Evolutionary conservation across 805 yeast species (phyloP), one percentile per base, ranked within the genome.

Genomic region (Saccharomycopsis oosterbeekiorum): DNA sequence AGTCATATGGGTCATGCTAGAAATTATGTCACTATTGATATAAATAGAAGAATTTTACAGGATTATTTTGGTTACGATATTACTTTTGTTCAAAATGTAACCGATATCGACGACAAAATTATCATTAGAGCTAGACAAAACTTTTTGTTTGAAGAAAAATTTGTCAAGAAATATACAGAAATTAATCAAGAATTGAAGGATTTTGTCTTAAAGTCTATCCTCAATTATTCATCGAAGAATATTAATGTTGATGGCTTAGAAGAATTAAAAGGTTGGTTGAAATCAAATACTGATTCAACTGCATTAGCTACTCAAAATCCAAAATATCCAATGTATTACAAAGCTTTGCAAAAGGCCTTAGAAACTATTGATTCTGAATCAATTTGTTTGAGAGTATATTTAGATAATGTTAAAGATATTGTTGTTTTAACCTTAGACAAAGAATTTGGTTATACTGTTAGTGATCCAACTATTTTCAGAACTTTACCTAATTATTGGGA

Each of bases 1-100:
- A 83, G 92, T 59, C 99, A 94, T 71, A 91, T 94, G 97, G 99
- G 99, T 24, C 99, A 94, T 73, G 99, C 99, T 14, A 80, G 99
- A 73, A 94, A 94, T 75, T 94, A 94, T 70, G 98, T 94, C 57
- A 84, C 97, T 10, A 89, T 88, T 59, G 99, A 94, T 73, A 90
- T 94, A 70, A 88, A 91, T 71, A 84, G 99, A 72, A 81, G 99
- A 67, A 82, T 94, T 58, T 71, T 94, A 66, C 90, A 86, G 72
- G 89, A 93, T 73, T 93, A 90, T 73, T 94, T 94, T 74, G 96
- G 97, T 21, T 94, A 89, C 74, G 84, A 89, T 67, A 82, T 94
- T 54, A 80, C 79, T 56, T 94, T 92, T 74, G 91, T 94, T 55
- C 99, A 94, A 76, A 94, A 94, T 71, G 97, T 94, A 62, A 94